Base-by-base conservation (phyloP, 495 filamentous ascomycete genomes). In the Baudoinia panamericana region DNA sequence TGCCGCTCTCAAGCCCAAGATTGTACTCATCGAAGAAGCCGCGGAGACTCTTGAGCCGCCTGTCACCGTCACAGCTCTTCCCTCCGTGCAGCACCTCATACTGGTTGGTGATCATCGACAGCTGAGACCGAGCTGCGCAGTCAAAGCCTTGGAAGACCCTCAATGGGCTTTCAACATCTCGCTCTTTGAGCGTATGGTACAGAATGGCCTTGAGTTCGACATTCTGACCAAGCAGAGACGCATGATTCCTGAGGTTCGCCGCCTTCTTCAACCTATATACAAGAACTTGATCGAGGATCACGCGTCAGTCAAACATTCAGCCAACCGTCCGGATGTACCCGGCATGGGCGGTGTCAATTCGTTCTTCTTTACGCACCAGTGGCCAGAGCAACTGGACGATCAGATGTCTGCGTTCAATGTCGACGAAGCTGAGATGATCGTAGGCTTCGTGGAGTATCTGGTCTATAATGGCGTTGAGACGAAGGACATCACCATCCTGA, bases 91-190 rank as follows among this genome's bases (percentile, higher is more conserved):
- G 50, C 81, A 85, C 39, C 59, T 85, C 28, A 78, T 85, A 35
- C 62, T 87, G 9, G 76, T 87, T 3, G 82, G 81, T 1, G 82
- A 85, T 52, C 82, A 87, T 43, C 61, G 76, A 49, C 82, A 87
- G 58, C 63, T 87, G 12, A 71, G 74, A 39, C 80, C 75, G 3
- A 64, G 70, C 41, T 77, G 71, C 43, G 63, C 70, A 15, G 60
- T 78, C 4, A 54, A 52, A 23, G 66, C 70, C 2, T 63, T 80
- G 19, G 68, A 71, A 37, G 64, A 57, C 0, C 45, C 61, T 0
- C 78, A 77, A 0, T 83, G 72, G 54, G 61, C 71, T 45, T 63
- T 82, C 17, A 73, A 74, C 39, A 59, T 85, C 0, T 86, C 78
- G 0, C 73, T 82, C 53, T 82, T 82, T 41, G 86, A 93, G 39